Evolutionary conservation across 2,329 filamentous ascomycete genomes (phyloP).

Genomic region (Curvularia hawaiiensis): DNA sequence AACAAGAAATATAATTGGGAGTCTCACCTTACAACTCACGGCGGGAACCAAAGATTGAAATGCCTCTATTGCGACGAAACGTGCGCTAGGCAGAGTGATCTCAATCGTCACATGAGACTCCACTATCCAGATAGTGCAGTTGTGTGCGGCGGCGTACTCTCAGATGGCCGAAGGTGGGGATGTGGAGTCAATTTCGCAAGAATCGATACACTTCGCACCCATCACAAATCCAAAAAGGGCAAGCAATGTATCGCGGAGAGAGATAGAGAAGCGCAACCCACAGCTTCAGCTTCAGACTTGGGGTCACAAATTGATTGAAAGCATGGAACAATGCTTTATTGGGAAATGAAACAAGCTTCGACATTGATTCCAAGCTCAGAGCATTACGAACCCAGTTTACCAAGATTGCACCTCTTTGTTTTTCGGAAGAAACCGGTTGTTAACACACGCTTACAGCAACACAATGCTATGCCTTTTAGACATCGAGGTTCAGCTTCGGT

Average conservation of each 20-base stretch:
- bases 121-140: slow-evolving; percentile 6
- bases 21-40: slow-evolving; percentile 18
- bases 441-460: too few species aligned
- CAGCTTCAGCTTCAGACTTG: neutral
- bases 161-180: slow-evolving; percentile 17
- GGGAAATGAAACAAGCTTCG: neutral
- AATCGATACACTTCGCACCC: slow-evolving; percentile 15
- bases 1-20: slow-evolving; percentile 17
- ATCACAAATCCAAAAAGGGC: slow-evolving; percentile 17
- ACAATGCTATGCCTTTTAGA: neutral
- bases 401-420: too few species aligned
- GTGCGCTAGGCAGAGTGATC: neutral
- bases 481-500: neutral
- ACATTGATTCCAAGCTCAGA: neutral
- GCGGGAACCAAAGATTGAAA: neutral
- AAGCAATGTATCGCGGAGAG: slow-evolving; percentile 11
- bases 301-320: neutral
- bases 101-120: slow-evolving; percentile 8
- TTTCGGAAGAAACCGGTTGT: neutral
- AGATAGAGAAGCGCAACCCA: slow-evolving; percentile 1
- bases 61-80: slow-evolving; percentile 3
- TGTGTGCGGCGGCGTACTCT: slow-evolving; percentile 14
- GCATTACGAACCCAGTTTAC: neutral
- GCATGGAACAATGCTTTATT: neutral
- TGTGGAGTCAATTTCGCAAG: slow-evolving; percentile 20